These are phyloP conservation scores for Phytophthora pini DNA, from an alignment of 352 stramenopile genomes.

Conservation along the genomic window DNA sequence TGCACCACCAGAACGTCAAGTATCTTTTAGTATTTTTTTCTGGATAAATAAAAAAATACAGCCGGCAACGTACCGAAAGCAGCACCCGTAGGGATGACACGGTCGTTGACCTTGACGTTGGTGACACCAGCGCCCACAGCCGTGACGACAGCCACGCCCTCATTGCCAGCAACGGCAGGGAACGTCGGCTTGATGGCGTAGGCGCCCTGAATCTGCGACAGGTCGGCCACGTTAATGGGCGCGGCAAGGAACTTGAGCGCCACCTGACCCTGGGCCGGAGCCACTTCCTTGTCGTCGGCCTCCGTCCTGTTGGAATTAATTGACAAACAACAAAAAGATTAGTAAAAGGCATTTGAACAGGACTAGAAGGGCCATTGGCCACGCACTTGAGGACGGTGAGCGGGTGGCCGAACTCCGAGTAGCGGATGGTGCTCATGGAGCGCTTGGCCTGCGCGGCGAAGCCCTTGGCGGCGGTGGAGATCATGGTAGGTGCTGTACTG, in stretches of 20 bases:
- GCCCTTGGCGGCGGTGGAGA: slow-evolving; percentile 69
- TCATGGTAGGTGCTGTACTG: slow-evolving; percentile 42
- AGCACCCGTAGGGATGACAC: slow-evolving; percentile 74
- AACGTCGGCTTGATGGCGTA: slow-evolving; percentile 84
- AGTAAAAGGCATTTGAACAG: slow-evolving; percentile 9
- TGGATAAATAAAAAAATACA: background rate
- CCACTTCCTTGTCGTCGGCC: slow-evolving; percentile 63
- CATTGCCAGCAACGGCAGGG: slow-evolving; percentile 84
- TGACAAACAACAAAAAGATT: background rate
- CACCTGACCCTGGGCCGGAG: slow-evolving; percentile 66
- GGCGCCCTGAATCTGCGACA: slow-evolving; percentile 88
- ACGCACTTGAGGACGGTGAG: slow-evolving; percentile 68
- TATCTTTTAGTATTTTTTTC: slow-evolving; percentile 7
- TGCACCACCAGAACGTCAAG: slow-evolving; percentile 6
- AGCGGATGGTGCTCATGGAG: slow-evolving; percentile 80
- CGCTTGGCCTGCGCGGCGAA: slow-evolving; percentile 50
- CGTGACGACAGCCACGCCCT: slow-evolving; percentile 87
- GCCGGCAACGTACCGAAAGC: slow-evolving; percentile 54
- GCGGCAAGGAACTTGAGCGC: slow-evolving; percentile 90
- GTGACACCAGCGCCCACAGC: slow-evolving; percentile 82
- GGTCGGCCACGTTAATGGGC: slow-evolving; percentile 89
- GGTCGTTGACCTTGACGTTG: slow-evolving; percentile 89
- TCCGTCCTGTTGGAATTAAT: slow-evolving; percentile 51
- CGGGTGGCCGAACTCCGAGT: slow-evolving; percentile 76
- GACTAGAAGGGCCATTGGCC: background rate